Base-by-base conservation (phyloP, 78 protist genomes). In the Dictyostelium capitatum region DNA sequence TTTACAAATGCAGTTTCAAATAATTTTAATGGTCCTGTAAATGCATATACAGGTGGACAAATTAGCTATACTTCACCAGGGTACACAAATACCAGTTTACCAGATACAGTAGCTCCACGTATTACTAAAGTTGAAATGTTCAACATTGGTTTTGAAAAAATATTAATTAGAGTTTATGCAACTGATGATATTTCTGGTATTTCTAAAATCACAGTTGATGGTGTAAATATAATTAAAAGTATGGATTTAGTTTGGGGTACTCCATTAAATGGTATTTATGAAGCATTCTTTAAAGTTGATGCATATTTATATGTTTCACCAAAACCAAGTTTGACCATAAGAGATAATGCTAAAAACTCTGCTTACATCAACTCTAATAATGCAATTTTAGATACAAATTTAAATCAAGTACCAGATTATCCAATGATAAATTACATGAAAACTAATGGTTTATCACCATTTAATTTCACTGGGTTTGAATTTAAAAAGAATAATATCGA, bases 241-340 rank as follows among this genome's bases (percentile, higher is more conserved):
- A n/a, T 53, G 12, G 83, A 79, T 79, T 32, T 79, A 20, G 83
- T 79, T 32, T 54, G 25, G 25, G 83, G 83, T 37, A 79, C 32
- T 9, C 25, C 25, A 19, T 7, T 30, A 9, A 19, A 51, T 79
- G 83, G 83, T 56, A 32, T 54, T 41, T 79, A 54, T 79, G 83
- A 79, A 79, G n/a, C 30, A 7, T 54, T 79, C 9, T 9, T 50
- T 5, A 51, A 10, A 19, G 23, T 48, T 23, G 12, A 37, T 10
- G 0, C 1, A 0, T 23, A 1, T 46, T 0, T 73, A 1, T 7
- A 46, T 14, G 8, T 28, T 19, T 8, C 53, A 37, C 15, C 51
- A 46, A 3, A 19, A 20, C 3, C 46, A 1, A n/a, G n/a, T n/a
- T n/a, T n/a, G n/a, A 3, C 79, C 12, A 5, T 17, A 10, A 46